Base-by-base conservation (phyloP, 768 basidiomycete species). In the Cyclocybe aegerita region DNA sequence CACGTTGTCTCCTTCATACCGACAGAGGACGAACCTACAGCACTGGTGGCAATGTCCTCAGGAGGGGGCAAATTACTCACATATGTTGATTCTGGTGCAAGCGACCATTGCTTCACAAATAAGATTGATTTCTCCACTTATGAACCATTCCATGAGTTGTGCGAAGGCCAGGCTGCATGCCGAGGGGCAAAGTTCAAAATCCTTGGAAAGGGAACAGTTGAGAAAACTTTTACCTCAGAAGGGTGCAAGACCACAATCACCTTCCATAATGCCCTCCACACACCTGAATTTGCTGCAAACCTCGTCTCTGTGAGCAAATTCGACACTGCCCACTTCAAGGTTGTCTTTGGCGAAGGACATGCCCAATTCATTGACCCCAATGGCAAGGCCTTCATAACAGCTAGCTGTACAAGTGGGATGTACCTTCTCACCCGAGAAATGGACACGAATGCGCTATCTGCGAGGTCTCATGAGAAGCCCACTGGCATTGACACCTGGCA, bases 271-370 rank as follows among this genome's bases (percentile, higher is more conserved):
- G 64, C 61, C 1, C 42, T 66, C 2, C 62, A 66, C 38, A 55
- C 59, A 0, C 66, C 65, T 2, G 55, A 63, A n/a, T 45, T 67
- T 9, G 43, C 50, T 4, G 51, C 55, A 4, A 64, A 68, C 35
- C 60, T 70, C 0, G 33, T 67, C 3, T 66, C 63, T n/a, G n/a
- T n/a, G n/a, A n/a, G n/a, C n/a, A 34, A 52, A 17, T 40, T 54
- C 46, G 39, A 48, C 4, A 11, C 39, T 2, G 43, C 36, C n/a
- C 49, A 46, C 1, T 57, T 35, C 44, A 16, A 48, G 1, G 49
- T 51, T 3, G 23, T 37, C 1, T 57, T 56, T 43, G 48, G 43
- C 1, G 14, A 31, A 9, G 4, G 39, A 34, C n/a, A 31, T 4
- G 55, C 40, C 0, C 32, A 23, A 8, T 49, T 57, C 45, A 4